Percentiles rank a stretch among this genome's conserved stretches.
phyloP scores from a whole-genome alignment of 805 yeast genomes.

The Candida golubevii region DNA sequence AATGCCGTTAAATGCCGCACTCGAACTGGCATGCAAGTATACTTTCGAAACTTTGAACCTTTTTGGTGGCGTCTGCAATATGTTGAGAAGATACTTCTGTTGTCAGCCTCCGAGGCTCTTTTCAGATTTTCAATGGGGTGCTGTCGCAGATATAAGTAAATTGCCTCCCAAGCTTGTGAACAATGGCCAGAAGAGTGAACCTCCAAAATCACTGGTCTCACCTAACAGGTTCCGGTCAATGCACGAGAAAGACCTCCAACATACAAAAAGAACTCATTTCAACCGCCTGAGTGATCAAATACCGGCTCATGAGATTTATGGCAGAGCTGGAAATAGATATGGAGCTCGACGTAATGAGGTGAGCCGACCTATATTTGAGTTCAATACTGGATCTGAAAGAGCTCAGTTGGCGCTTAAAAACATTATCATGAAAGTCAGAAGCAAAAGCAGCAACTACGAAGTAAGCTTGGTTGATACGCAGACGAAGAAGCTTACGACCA shows the following conservation, averaged over 20 bases:
- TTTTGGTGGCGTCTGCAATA: background rate
- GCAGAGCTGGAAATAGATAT: slow-evolving; percentile 6
- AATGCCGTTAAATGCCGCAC: too few relatives aligned
- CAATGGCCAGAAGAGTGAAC: too few relatives aligned
- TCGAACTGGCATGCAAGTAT: too few relatives aligned
- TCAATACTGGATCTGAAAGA: slow-evolving; percentile 25
- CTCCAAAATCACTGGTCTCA: background rate
- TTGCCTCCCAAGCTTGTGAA: background rate
- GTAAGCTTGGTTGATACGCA: slow-evolving; percentile 27
- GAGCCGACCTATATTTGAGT: slow-evolving; percentile 15
- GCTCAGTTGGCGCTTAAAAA: slow-evolving; percentile 25
- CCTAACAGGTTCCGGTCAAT: slow-evolving; percentile 4
- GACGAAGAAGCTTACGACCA: slow-evolving; percentile 19
- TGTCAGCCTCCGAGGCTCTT: background rate
- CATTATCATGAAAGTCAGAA: slow-evolving; percentile 22
- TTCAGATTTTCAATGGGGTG: background rate
- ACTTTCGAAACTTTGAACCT: too few relatives aligned
- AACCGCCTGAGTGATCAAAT: too few relatives aligned
- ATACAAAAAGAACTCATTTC: too few relatives aligned
- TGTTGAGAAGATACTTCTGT: slow-evolving; percentile 5
- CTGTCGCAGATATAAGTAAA: background rate
- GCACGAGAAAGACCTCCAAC: background rate
- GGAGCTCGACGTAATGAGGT: slow-evolving; percentile 1
- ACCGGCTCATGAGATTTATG: background rate
- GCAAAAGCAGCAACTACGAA: slow-evolving; percentile 16